A percentile compares a stretch with the other conserved stretches of the same genome.
These are phyloP conservation scores for Tylopilus plumbeoviolaceoides DNA, from an alignment of 768 basidiomycete species.

Conservation along the genomic window DNA sequence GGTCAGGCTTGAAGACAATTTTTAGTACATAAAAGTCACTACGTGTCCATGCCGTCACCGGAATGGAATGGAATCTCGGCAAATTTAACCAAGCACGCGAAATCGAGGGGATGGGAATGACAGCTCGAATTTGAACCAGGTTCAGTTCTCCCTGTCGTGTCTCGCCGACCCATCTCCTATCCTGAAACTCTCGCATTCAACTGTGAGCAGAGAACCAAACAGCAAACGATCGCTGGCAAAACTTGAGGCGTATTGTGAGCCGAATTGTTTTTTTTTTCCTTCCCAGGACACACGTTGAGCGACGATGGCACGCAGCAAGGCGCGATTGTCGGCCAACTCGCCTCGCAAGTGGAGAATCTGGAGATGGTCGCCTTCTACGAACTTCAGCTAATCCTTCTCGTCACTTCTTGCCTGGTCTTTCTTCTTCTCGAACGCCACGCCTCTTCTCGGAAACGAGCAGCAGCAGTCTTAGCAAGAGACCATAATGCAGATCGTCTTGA, in stretches of 20 bases:
- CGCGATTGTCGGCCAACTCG: background rate
- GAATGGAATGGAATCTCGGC: slow-evolving; percentile 4
- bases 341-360: background rate
- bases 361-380: slow-evolving; percentile 39
- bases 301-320: background rate
- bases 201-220: background rate
- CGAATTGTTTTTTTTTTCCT: background rate
- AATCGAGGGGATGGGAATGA: slow-evolving; percentile 10
- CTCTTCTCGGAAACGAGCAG: slow-evolving; percentile 23
- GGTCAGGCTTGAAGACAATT: no score
- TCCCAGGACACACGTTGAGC: background rate
- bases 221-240: background rate
- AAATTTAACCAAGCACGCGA: background rate
- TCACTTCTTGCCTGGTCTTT: slow-evolving; percentile 31
- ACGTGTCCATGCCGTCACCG: slow-evolving; percentile 1
- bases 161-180: background rate
- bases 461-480: slow-evolving; percentile 21
- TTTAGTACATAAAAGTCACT: no score
- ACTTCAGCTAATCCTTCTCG: slow-evolving; percentile 35
- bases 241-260: slow-evolving; percentile 11
- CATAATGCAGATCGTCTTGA: slow-evolving; percentile 27
- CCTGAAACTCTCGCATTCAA: background rate
- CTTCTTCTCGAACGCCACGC: slow-evolving; percentile 34
- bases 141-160: background rate
- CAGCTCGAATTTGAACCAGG: background rate